Evolutionary conservation across 2,329 filamentous ascomycete genomes (phyloP).

Genomic region (Epichloe gansuensis): DNA sequence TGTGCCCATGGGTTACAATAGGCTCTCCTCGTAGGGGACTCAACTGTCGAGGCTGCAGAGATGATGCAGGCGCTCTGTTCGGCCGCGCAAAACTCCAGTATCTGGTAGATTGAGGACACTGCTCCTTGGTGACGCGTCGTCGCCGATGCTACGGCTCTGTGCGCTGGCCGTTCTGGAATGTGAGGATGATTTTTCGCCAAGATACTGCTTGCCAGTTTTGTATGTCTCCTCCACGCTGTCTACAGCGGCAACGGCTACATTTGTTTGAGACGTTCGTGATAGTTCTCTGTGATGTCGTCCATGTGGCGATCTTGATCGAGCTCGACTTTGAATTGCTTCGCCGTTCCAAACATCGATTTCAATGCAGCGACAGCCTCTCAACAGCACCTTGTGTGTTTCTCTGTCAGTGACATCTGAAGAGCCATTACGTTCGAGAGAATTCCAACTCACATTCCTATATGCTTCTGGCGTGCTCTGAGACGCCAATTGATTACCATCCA

Average conservation of each 20-base stretch:
- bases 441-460: conserved; percentile 57
- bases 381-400: conserved; percentile 44
- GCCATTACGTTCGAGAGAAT: neutral
- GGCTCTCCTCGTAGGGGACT: conserved; percentile 47
- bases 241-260: conserved; percentile 28
- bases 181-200: conserved; percentile 17
- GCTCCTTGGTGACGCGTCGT: conserved; percentile 19
- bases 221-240: conserved; percentile 22
- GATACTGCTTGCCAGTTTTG: conserved; percentile 15
- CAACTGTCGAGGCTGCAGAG: conserved; percentile 5
- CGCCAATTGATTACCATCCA: conserved; percentile 74
- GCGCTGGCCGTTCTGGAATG: conserved; percentile 30
- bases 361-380: conserved; percentile 73
- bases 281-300: conserved; percentile 33
- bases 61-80: neutral
- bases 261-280: conserved; percentile 35
- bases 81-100: conserved; percentile 18
- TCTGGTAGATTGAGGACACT: conserved; percentile 18
- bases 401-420: neutral
- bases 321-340: conserved; percentile 27
- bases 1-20: conserved; percentile 72
- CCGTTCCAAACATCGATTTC: conserved; percentile 96
- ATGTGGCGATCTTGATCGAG: conserved; percentile 25
- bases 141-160: conserved; percentile 19
- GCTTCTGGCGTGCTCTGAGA: conserved; percentile 66